Conservation (phyloP, 2,329 filamentous ascomycete species). For the Penicillium oxalicum region DNA sequence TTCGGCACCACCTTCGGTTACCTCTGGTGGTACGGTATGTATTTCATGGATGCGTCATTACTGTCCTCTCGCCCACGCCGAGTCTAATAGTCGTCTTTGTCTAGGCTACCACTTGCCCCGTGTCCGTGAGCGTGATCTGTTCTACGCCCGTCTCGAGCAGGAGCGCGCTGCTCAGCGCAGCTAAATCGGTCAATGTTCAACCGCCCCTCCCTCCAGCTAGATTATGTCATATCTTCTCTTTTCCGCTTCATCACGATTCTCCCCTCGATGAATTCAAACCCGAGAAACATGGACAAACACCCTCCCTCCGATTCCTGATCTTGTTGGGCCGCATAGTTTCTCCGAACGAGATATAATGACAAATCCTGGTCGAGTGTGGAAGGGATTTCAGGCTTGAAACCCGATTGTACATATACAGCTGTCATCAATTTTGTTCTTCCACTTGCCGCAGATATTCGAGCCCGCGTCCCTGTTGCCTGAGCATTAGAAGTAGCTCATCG, state of each 20-base stretch:
- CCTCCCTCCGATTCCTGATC: conserved; percentile 1
- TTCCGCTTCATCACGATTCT: conserved; percentile 15
- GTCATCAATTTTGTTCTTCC: conserved; percentile 16
- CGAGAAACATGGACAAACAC: conserved; percentile 2
- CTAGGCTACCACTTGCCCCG: conserved; percentile 60
- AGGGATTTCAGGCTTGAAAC: conserved; percentile 8
- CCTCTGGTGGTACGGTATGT: conserved; percentile 62
- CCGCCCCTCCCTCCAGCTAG: conserved; percentile 8
- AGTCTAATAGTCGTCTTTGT: not conserved
- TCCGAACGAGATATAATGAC: conserved; percentile 9
- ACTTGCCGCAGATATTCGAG: too few relatives aligned
- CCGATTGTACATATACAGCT: conserved; percentile 32
- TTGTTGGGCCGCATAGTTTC: not conserved
- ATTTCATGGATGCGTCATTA: not conserved
- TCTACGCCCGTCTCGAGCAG: conserved; percentile 59
- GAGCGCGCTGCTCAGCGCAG: conserved; percentile 46
- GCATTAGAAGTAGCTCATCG: too few relatives aligned
- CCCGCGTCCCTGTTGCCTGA: too few relatives aligned
- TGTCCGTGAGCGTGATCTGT: conserved; percentile 57
- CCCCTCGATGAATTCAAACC: conserved; percentile 14
- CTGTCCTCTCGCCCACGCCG: too few relatives aligned
- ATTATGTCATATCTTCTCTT: conserved; percentile 8
- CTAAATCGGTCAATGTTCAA: conserved; percentile 19
- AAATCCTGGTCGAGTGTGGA: conserved; percentile 17
- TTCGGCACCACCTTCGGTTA: conserved; percentile 59